Percentiles rank a stretch among this genome's conserved stretches.
Conservation (phyloP, 2,329 filamentous ascomycete genomes). For the Monosporascus sp. region DNA sequence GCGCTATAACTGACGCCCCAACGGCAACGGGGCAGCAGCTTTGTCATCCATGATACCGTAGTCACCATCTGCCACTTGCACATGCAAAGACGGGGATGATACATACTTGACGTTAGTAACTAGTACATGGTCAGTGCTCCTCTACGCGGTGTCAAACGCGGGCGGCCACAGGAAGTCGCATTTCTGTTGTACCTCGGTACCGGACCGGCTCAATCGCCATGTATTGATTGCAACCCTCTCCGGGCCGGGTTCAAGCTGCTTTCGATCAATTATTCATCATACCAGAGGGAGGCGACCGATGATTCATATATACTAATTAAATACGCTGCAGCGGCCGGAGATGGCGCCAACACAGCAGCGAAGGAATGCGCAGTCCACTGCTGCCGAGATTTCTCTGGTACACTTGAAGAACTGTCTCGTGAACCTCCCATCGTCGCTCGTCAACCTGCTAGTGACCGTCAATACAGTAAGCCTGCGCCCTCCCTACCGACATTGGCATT, state of each 20-base stretch:
- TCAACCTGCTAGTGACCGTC: conserved; percentile 78
- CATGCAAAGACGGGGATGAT: not conserved
- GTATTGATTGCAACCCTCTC: too few relatives aligned
- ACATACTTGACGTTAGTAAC: not conserved
- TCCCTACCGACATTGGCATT: too few relatives aligned
- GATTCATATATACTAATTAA: too few relatives aligned
- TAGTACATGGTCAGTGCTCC: not conserved
- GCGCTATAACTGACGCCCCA: not conserved
- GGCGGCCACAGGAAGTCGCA: too few relatives aligned
- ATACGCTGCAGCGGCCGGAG: conserved; percentile 1
- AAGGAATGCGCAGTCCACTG: conserved; percentile 57
- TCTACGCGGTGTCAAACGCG: not conserved
- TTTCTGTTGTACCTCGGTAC: too few relatives aligned
- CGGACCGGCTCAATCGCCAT: too few relatives aligned
- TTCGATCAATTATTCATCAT: too few relatives aligned
- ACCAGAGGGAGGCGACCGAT: too few relatives aligned
- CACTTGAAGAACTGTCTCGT: conserved; percentile 92
- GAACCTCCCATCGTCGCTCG: conserved; percentile 81
- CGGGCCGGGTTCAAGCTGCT: too few relatives aligned
- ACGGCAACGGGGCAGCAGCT: not conserved
- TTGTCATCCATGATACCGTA: not conserved
- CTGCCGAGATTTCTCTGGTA: conserved; percentile 78
- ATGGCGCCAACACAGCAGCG: conserved; percentile 36
- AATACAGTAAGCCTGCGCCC: conserved; percentile 65
- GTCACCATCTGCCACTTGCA: not conserved